Base-by-base conservation (phyloP, 768 basidiomycete genomes). In the Trametes gibbosa region DNA sequence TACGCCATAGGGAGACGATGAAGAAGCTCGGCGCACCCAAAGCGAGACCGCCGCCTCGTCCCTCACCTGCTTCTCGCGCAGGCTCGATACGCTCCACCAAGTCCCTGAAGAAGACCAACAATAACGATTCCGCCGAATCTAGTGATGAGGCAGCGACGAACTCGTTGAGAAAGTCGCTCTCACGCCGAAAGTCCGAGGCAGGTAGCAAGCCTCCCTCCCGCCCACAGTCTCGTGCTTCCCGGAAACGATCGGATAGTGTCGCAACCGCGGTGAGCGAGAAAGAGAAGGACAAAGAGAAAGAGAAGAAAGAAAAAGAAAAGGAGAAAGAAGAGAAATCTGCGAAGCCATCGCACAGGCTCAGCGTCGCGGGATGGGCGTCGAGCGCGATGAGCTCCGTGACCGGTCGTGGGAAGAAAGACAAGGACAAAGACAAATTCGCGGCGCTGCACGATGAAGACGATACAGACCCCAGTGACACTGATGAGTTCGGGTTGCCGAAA, bases 301-400 rank as follows among this genome's bases (percentile, higher is more conserved):
- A 32, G 29, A 32, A 32, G 29, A 32, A 32, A 32, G 29, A 32
- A 10, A 32, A 32, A 10, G 29, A 32, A 32, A 32, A 32, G 29
- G 29, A 66, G 19, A 69, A 65, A 43, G 62, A 66, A 17, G 49
- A 58, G 50, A 66, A 66, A 59, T 53, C 68, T n/a, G 24, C 75
- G 72, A 58, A 78, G 79, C 61, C 16, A 19, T 65, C 63, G 8
- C 54, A 74, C 76, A 67, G 81, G 74, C 66, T 70, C 54, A 74
- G 68, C 40, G 76, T 87, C 19, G 75, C 82, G 2, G 84, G 82
- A 6, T 90, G 89, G 86, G 87, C 86, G 14, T 82, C 83, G 50
- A 84, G 70, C 69, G 86, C 85, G 35, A 82, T 88, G 48, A 83
- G 76, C 43, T 82, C 82, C 32, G 78, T 89, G 47, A 78, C 84